phyloP scores from a whole-genome alignment of 1,139 yeast genomes.

The Yamadazyma membranifaciens region DNA sequence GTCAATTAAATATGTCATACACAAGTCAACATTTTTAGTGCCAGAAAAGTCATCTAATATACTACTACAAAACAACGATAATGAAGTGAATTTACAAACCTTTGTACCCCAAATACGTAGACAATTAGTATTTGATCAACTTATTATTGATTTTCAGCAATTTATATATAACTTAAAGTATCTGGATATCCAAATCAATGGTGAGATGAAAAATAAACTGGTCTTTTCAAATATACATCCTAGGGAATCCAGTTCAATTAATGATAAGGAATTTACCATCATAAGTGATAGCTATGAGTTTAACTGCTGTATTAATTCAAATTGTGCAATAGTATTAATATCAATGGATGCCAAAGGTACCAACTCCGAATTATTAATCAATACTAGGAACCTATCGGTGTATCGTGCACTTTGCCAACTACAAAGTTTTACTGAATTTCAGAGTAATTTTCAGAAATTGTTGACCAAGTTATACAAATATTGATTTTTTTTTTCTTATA shows the following conservation, averaged over 20 bases:
- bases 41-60: constrained; percentile 5
- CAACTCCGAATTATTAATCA: background rate
- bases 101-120: constrained; percentile 3
- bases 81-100: background rate
- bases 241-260: too few species aligned
- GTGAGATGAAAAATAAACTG: background rate
- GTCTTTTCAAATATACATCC: too few species aligned
- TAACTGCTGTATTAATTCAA: background rate
- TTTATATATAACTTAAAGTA: constrained; percentile 3
- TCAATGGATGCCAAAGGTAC: background rate
- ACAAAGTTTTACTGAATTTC: background rate
- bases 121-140: background rate
- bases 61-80: constrained; percentile 1
- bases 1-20: constrained; percentile 2
- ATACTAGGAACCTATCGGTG: too few species aligned
- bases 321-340: background rate
- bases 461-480: constrained; percentile 2
- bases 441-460: background rate
- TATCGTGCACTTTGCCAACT: too few species aligned
- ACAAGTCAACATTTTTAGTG: constrained; percentile 7
- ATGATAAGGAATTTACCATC: too few species aligned
- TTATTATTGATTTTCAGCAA: constrained; percentile 3
- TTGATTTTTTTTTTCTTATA: constrained; percentile 1
- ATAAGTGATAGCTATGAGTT: too few species aligned
- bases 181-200: background rate